Evolutionary conservation across 768 basidiomycete genomes (phyloP), one percentile per base, ranked within the genome.

Genomic region (Mycena kentingensis): DNA sequence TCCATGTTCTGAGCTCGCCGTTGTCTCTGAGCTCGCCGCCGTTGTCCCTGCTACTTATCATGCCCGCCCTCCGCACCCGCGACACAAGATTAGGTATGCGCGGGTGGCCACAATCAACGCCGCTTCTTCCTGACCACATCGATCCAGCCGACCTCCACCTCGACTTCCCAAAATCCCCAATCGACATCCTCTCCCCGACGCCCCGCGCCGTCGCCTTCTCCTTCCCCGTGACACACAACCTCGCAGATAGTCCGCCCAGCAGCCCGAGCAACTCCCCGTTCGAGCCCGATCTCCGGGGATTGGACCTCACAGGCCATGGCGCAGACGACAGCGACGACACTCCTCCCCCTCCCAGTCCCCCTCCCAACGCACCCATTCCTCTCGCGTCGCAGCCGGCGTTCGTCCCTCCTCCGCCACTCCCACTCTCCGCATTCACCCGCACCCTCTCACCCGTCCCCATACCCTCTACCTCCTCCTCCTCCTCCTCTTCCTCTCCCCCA

Each of bases 11-110:
- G n/a, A n/a, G n/a, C n/a, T n/a, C n/a, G n/a, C n/a, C n/a, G n/a
- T n/a, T n/a, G n/a, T n/a, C n/a, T n/a, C n/a, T n/a, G n/a, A n/a
- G n/a, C n/a, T n/a, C n/a, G n/a, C n/a, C n/a, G n/a, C n/a, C n/a
- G n/a, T n/a, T n/a, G n/a, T n/a, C n/a, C n/a, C n/a, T n/a, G n/a
- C n/a, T n/a, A n/a, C n/a, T n/a, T n/a, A 82, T 80, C 79, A 88
- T 89, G 87, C 87, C 87, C 70, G 85, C 85, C 46, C 77, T 83
- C 66, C 86, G 87, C 74, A 88, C 86, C 67, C 85, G 84, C 76
- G 84, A 88, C 76, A 84, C 78, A 77, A 79, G 76, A 58, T 70
- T 77, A 67, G 6, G 29, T 15, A 44, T 29, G 15, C 28, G 42
- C n/a, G n/a, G n/a, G n/a, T n/a, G n/a, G n/a, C n/a, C n/a, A 35